A percentile compares a stretch with the other conserved stretches of the same genome.
Evolutionary conservation across 179 eudicot genomes (phyloP).

Genomic region (Spergularia azorica): DNA sequence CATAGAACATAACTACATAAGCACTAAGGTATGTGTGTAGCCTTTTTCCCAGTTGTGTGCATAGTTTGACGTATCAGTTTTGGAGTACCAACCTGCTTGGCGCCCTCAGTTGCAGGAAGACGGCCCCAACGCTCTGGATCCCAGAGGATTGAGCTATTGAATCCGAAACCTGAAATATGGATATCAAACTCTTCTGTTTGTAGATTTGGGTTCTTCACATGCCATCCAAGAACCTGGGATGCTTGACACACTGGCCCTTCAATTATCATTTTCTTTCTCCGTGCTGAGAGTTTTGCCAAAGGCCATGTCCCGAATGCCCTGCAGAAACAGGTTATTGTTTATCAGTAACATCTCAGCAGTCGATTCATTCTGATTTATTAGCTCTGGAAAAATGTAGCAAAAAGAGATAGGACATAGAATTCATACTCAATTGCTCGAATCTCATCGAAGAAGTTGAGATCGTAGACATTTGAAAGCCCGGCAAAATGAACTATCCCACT

Average conservation of each 20-base stretch:
- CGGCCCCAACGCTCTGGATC: constrained; percentile 99
- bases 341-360: not conserved
- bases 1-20: not conserved
- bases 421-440: constrained; percentile 77
- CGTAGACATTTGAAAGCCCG: constrained; percentile 73
- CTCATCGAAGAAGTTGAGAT: constrained; percentile 80
- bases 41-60: not conserved
- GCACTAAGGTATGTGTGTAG: not conserved
- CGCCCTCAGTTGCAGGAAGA: constrained; percentile 57
- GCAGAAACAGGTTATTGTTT: constrained; percentile 19
- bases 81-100: constrained; percentile 40
- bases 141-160: constrained; percentile 97
- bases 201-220: constrained; percentile 49
- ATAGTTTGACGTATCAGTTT: not conserved
- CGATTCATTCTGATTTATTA: not conserved
- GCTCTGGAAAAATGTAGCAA: not conserved
- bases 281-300: constrained; percentile 62
- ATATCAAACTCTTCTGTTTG: constrained; percentile 38
- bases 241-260: constrained; percentile 90
- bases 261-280: constrained; percentile 57
- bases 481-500: constrained; percentile 96
- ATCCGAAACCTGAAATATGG: constrained; percentile 85
- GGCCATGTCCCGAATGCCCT: constrained; percentile 97
- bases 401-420: not conserved
- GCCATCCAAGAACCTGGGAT: constrained; percentile 87